phyloP scores from a whole-genome alignment of 1,284 basidiomycete species.

The Heterobasidion irregulare region DNA sequence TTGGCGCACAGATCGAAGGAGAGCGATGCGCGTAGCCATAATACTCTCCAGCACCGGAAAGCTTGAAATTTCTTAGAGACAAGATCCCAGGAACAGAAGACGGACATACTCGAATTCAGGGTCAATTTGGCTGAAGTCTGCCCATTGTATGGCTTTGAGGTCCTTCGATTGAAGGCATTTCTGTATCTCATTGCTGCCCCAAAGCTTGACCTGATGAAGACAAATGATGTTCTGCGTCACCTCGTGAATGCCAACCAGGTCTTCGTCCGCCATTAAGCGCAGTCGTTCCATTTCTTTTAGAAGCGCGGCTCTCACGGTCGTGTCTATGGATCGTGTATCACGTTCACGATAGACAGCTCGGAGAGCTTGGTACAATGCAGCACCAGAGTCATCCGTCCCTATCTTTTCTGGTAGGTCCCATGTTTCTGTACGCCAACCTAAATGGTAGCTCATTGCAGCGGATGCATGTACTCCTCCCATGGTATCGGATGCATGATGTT shows the following conservation, averaged over 20 bases:
- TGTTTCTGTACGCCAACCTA: slow-evolving; percentile 85
- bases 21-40: slow-evolving; percentile 74
- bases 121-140: slow-evolving; percentile 39
- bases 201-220: slow-evolving; percentile 61
- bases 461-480: slow-evolving; percentile 25
- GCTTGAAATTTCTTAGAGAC: slow-evolving; percentile 30
- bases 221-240: slow-evolving; percentile 69
- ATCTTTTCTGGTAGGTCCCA: slow-evolving; percentile 83
- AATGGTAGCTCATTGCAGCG: slow-evolving; percentile 58
- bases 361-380: slow-evolving; percentile 71
- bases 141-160: slow-evolving; percentile 27
- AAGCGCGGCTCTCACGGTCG: slow-evolving; percentile 41
- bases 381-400: slow-evolving; percentile 36
- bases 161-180: slow-evolving; percentile 26
- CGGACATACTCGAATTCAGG: slow-evolving; percentile 56
- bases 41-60: slow-evolving; percentile 75
- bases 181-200: slow-evolving; percentile 36
- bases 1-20: slow-evolving; percentile 63
- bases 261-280: slow-evolving; percentile 62
- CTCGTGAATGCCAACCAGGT: slow-evolving; percentile 66
- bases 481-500: slow-evolving; percentile 34
- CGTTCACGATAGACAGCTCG: slow-evolving; percentile 72
- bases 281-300: slow-evolving; percentile 60
- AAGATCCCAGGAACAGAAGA: background rate
- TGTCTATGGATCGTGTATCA: slow-evolving; percentile 38